Conservation (phyloP, 2,329 filamentous ascomycete genomes). For the Magnaporthiopsis incrustans region DNA sequence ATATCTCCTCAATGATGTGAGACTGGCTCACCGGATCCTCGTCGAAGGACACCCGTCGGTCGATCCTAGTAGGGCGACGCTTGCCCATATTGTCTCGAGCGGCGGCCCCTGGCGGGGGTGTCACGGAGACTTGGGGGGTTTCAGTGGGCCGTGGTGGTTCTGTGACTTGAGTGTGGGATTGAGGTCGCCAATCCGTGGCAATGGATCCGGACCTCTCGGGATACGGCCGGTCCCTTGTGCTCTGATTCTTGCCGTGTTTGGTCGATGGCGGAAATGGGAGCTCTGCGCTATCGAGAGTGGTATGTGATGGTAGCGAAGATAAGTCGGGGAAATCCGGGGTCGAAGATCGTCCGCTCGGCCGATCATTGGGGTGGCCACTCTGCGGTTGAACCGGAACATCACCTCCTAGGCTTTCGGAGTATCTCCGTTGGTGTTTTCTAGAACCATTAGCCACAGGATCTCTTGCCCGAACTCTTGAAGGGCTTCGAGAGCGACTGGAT, state of each 20-base stretch:
- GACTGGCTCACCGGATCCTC: not conserved
- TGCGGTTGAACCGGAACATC: not conserved
- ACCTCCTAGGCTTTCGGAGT: not conserved
- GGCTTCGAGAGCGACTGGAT: not conserved
- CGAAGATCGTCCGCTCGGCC: not conserved
- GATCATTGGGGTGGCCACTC: not conserved
- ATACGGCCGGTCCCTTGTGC: not conserved
- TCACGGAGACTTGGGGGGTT: not conserved
- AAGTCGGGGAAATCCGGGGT: not conserved
- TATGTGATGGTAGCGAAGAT: constrained; percentile 1
- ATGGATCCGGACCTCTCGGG: not conserved
- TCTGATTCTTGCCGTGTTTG: not conserved
- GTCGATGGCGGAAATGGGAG: not conserved
- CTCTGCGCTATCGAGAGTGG: not conserved
- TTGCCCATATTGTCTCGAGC: not conserved
- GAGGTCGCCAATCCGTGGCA: not conserved
- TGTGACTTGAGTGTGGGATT: not conserved
- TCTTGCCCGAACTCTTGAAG: not conserved
- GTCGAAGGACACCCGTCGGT: not conserved
- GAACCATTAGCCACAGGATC: not conserved
- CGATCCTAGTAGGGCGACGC: too few species aligned
- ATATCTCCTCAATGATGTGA: not conserved
- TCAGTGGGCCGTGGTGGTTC: not conserved
- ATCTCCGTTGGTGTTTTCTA: not conserved
- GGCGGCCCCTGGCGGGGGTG: not conserved